Conservation (phyloP, 768 basidiomycete genomes). For the Suillus ampliporus region DNA sequence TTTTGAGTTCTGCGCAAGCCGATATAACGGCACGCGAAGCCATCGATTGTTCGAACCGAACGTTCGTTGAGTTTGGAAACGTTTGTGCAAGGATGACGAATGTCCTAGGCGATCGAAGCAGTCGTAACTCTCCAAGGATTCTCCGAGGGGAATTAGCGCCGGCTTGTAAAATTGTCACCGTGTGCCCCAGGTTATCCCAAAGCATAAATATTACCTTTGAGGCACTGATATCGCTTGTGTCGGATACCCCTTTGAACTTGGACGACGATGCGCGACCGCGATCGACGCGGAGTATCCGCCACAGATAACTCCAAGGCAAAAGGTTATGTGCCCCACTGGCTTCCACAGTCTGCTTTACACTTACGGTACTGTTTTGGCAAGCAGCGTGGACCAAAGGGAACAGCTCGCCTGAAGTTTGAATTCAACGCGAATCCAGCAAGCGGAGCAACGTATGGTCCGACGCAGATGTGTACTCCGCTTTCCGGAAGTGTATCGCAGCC, state of each 20-base stretch:
- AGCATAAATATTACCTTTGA: background rate
- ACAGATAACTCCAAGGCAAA: background rate
- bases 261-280: too few species aligned
- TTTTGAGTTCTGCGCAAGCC: background rate
- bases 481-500: background rate
- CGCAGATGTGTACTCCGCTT: background rate
- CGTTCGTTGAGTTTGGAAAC: background rate
- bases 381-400: background rate
- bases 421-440: conserved; percentile 1
- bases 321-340: background rate
- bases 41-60: background rate
- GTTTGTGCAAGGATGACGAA: background rate
- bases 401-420: background rate
- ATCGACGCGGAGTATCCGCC: background rate
- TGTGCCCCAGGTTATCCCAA: background rate
- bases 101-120: background rate
- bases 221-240: background rate
- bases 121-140: background rate
- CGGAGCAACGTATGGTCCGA: background rate
- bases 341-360: background rate
- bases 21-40: background rate
- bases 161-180: background rate
- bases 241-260: background rate
- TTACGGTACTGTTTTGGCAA: background rate
- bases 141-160: background rate